A percentile compares a stretch with the other conserved stretches of the same genome.
Conservation (phyloP, 805 yeast genomes). For the Lipomyces orientalis region DNA sequence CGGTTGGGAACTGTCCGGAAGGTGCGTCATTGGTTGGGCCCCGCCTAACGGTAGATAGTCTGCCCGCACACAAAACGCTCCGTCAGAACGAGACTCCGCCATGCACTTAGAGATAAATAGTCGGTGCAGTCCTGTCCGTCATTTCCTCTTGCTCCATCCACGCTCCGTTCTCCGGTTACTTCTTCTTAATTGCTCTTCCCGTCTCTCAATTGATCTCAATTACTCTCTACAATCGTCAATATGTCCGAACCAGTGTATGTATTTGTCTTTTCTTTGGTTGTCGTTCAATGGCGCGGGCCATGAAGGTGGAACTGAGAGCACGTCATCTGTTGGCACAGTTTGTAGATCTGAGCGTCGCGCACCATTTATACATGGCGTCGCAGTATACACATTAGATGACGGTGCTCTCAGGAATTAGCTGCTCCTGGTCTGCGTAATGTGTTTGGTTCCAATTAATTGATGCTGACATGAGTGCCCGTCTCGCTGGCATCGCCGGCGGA, state of each 20-base stretch:
- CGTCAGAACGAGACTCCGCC: background rate
- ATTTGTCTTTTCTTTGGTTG: constrained; percentile 5
- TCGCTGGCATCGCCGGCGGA: constrained; percentile 31
- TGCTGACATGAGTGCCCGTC: constrained; percentile 24
- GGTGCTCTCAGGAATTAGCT: background rate
- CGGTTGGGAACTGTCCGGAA: constrained; percentile 1
- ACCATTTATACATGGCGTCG: background rate
- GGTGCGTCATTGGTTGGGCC: constrained; percentile 5
- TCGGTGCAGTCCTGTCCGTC: constrained; percentile 32
- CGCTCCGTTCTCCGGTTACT: background rate
- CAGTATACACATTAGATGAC: background rate
- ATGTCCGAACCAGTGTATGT: constrained; percentile 38
- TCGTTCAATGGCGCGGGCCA: constrained; percentile 1
- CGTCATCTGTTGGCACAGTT: background rate
- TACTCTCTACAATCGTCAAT: constrained; percentile 6
- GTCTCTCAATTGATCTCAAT: constrained; percentile 7
- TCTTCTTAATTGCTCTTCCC: constrained; percentile 2
- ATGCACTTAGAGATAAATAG: constrained; percentile 12
- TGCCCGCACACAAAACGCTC: background rate
- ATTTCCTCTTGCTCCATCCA: constrained; percentile 8
- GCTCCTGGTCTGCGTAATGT: background rate
- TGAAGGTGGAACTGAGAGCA: background rate
- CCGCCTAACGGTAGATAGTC: constrained; percentile 2
- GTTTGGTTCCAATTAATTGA: background rate
- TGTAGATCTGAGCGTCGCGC: background rate